A percentile compares a stretch with the other conserved stretches of the same genome.
Evolutionary conservation across 257 asterid genomes (phyloP).

Genomic region (Plectranthus barbatus): DNA sequence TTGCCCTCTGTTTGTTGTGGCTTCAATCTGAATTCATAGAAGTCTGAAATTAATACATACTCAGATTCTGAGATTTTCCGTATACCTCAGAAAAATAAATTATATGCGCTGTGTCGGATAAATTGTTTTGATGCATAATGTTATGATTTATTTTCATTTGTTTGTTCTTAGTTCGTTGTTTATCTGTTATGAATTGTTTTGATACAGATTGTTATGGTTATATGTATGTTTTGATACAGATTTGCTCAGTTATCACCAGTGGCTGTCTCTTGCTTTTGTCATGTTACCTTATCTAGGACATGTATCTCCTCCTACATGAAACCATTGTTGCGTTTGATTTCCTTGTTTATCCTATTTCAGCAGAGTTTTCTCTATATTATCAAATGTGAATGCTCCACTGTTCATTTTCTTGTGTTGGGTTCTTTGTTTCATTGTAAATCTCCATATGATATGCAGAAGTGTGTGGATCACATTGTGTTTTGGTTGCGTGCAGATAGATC

Average conservation of each 20-base stretch:
- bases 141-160: too few relatives aligned
- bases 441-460: background rate
- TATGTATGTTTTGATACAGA: slow-evolving; percentile 2
- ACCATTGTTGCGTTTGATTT: slow-evolving; percentile 14
- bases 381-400: background rate
- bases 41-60: too few relatives aligned
- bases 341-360: slow-evolving; percentile 2
- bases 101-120: too few relatives aligned
- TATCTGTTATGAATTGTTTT: too few relatives aligned
- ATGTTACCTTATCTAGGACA: slow-evolving; percentile 26
- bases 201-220: slow-evolving; percentile 25
- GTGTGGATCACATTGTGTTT: background rate
- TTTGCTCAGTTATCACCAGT: slow-evolving; percentile 21
- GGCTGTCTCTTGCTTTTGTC: slow-evolving; percentile 28
- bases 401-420: background rate
- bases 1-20: too few relatives aligned
- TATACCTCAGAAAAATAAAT: too few relatives aligned
- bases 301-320: slow-evolving; percentile 5
- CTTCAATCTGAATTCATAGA: too few relatives aligned
- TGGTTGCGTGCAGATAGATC: background rate
- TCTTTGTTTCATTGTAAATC: background rate
- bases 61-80: too few relatives aligned
- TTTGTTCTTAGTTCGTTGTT: too few relatives aligned
- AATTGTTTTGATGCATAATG: too few relatives aligned
- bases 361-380: background rate